These are phyloP conservation scores for Phytophthora kernoviae DNA, from an alignment of 352 stramenopile species.

Conservation along the genomic window DNA sequence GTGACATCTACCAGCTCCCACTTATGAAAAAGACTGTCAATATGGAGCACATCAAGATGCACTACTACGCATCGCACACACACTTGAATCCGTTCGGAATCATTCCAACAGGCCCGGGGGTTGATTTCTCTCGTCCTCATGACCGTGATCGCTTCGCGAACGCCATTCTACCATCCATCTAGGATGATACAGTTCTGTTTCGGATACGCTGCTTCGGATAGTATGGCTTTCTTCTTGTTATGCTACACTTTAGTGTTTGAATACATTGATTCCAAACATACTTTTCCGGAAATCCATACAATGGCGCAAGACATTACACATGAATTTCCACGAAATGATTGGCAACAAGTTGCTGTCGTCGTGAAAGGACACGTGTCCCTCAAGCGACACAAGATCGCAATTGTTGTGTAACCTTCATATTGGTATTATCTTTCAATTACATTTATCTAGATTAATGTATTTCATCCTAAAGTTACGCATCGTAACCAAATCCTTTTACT, in stretches of 20 bases:
- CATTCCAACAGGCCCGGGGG: constrained; percentile 29
- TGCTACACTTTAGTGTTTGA: not conserved
- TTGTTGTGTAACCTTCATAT: not conserved
- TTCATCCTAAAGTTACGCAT: not conserved
- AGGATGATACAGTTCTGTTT: not conserved
- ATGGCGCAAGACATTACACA: not conserved
- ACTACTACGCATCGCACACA: constrained; percentile 60
- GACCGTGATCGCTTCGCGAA: constrained; percentile 42
- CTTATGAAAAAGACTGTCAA: constrained; percentile 43
- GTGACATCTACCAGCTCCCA: constrained; percentile 56
- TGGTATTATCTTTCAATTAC: constrained; percentile 9
- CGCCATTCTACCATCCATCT: constrained; percentile 6
- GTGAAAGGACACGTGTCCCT: not conserved
- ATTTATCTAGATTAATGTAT: not conserved
- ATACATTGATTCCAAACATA: not conserved
- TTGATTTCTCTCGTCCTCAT: constrained; percentile 34
- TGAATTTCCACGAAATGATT: not conserved
- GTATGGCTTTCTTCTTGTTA: too few relatives aligned
- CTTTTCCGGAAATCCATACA: not conserved
- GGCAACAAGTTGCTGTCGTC: not conserved
- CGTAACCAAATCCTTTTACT: not conserved
- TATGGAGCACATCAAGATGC: constrained; percentile 64
- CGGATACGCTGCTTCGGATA: too few relatives aligned
- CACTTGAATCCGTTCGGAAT: constrained; percentile 53
- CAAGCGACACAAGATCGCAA: not conserved